Evolutionary conservation across 2,329 filamentous ascomycete genomes (phyloP).

Genomic region (Berkeleyomyces rouxiae): DNA sequence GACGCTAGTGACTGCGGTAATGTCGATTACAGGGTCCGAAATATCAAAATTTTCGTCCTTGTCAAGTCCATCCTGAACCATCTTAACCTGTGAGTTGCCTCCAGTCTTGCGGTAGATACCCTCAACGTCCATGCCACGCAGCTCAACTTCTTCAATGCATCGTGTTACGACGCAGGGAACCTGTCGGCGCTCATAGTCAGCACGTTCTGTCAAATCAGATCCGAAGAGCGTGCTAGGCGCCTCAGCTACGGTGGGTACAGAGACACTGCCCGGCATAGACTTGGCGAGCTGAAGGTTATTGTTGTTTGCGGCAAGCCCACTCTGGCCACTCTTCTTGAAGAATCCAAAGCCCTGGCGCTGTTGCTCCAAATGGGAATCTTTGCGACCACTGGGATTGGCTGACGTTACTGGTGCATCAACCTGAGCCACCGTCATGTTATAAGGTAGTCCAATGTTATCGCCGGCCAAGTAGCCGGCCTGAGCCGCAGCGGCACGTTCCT

Average conservation of each 20-base stretch:
- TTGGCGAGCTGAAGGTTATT: conserved; percentile 7
- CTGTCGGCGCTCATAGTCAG: conserved; percentile 74
- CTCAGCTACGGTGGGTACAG: conserved; percentile 16
- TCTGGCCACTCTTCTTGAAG: conserved; percentile 37
- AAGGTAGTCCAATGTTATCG: conserved; percentile 53
- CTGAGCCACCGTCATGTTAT: conserved; percentile 47
- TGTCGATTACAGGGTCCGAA: conserved; percentile 82
- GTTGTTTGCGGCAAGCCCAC: background rate
- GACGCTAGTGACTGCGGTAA: conserved; percentile 87
- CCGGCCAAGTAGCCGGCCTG: conserved; percentile 35
- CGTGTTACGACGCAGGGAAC: conserved; percentile 82
- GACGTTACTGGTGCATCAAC: conserved; percentile 30
- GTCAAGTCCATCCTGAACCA: conserved; percentile 83
- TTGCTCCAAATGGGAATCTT: conserved; percentile 19
- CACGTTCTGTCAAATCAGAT: conserved; percentile 69
- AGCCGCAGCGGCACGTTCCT: conserved; percentile 35
- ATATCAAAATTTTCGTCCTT: conserved; percentile 76
- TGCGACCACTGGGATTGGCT: conserved; percentile 17
- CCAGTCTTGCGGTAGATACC: conserved; percentile 97
- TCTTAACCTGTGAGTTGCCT: conserved; percentile 76
- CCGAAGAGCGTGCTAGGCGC: conserved; percentile 57
- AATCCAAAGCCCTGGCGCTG: conserved; percentile 50
- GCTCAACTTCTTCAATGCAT: conserved; percentile 92
- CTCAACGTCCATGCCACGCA: conserved; percentile 91
- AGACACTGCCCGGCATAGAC: conserved; percentile 6